Percentiles rank a stretch among this genome's conserved stretches.
Evolutionary conservation across 2,329 filamentous ascomycete genomes (phyloP).

Genomic region (Calonectria ilicicola): DNA sequence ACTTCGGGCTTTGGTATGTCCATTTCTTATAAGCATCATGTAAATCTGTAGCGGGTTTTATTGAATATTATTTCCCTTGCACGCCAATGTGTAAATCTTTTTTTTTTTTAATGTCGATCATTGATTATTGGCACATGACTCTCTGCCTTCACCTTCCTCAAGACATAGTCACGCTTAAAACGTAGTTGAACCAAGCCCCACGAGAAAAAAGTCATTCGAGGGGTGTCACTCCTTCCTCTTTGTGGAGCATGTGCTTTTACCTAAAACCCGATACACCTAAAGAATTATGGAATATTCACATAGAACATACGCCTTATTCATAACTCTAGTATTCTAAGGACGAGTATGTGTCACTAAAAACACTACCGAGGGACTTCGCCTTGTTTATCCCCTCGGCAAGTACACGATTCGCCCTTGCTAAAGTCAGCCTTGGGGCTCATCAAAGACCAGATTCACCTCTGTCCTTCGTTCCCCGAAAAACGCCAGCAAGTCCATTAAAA

Average conservation of each 20-base stretch:
- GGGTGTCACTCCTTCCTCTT: conserved; percentile 39
- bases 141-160: neutral
- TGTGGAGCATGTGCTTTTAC: conserved; percentile 14
- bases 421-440: neutral
- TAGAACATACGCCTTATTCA: conserved; percentile 22
- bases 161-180: neutral
- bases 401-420: too few species aligned
- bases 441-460: neutral
- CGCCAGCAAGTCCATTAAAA: neutral
- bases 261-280: conserved; percentile 35
- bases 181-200: neutral
- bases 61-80: too few species aligned
- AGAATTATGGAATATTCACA: conserved; percentile 37
- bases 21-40: too few species aligned
- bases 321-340: neutral
- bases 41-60: too few species aligned
- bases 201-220: neutral
- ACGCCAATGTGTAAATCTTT: too few species aligned
- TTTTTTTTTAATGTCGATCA: too few species aligned
- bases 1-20: too few species aligned
- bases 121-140: neutral
- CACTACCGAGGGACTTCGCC: too few species aligned
- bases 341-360: neutral
- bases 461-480: neutral
- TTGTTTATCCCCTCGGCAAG: too few species aligned